Evolutionary conservation across 2,329 filamentous ascomycete species (phyloP).

Genomic region (Herpotrichia juniperi): DNA sequence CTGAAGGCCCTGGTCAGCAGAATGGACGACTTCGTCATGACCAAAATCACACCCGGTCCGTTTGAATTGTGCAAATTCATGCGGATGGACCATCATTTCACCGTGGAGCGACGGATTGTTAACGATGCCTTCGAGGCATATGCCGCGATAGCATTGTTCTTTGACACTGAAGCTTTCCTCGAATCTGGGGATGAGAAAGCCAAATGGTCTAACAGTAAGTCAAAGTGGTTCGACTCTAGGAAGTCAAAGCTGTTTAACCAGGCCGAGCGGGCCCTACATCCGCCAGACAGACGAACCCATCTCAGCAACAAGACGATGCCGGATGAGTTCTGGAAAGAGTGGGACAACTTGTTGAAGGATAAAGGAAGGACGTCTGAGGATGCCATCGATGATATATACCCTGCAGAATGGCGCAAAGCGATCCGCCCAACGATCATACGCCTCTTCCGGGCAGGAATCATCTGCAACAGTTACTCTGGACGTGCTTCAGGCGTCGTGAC

Average conservation of each 20-base stretch:
- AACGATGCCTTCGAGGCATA: slow-evolving; percentile 30
- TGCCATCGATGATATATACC: slow-evolving; percentile 32
- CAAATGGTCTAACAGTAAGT: no score
- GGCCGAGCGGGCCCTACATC: slow-evolving; percentile 44
- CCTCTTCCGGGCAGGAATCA: slow-evolving; percentile 54
- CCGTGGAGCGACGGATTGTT: slow-evolving; percentile 25
- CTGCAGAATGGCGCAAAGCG: slow-evolving; percentile 49
- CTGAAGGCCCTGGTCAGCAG: slow-evolving; percentile 44
- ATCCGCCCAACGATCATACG: slow-evolving; percentile 51
- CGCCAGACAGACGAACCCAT: slow-evolving; percentile 47
- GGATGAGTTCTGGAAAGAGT: slow-evolving; percentile 47
- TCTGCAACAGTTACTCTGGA: slow-evolving; percentile 38
- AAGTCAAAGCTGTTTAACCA: slow-evolving; percentile 49
- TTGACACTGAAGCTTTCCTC: slow-evolving; percentile 42
- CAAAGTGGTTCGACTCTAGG: no score
- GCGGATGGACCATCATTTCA: slow-evolving; percentile 20
- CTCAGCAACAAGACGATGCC: slow-evolving; percentile 47
- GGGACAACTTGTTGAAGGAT: slow-evolving; percentile 32
- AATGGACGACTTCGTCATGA: slow-evolving; percentile 28
- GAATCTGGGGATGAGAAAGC: slow-evolving; percentile 36
- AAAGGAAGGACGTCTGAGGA: slow-evolving; percentile 14
- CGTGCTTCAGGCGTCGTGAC: slow-evolving; percentile 46
- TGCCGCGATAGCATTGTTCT: slow-evolving; percentile 24
- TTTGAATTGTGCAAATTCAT: slow-evolving; percentile 31
- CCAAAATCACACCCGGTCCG: slow-evolving; percentile 17